Evolutionary conservation across 2,329 filamentous ascomycete species (phyloP).

Genomic region (Pseudophaeomoniella oleicola): DNA sequence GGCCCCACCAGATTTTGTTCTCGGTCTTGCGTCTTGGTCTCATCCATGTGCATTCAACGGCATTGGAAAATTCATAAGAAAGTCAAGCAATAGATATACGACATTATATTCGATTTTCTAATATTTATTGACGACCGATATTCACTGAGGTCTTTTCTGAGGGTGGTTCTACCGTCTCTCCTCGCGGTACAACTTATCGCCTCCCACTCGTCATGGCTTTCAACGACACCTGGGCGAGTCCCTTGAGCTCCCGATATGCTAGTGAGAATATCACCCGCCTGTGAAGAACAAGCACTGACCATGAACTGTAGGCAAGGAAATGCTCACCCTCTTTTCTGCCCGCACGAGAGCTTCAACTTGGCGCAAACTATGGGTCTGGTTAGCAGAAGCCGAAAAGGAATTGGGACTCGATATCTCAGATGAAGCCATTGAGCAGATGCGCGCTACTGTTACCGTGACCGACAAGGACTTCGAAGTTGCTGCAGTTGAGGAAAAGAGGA

Average conservation of each 20-base stretch:
- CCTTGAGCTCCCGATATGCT: slow-evolving; percentile 58
- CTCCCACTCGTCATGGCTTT: too few relatives aligned
- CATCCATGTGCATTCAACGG: too few relatives aligned
- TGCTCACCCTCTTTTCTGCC: slow-evolving; percentile 67
- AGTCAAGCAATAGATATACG: too few relatives aligned
- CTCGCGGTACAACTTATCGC: too few relatives aligned
- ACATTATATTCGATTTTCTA: too few relatives aligned
- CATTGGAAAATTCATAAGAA: too few relatives aligned
- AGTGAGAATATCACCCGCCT: slow-evolving; percentile 24
- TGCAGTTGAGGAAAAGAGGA: slow-evolving; percentile 58
- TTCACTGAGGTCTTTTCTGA: too few relatives aligned
- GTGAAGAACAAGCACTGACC: slow-evolving; percentile 8
- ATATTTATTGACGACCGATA: too few relatives aligned
- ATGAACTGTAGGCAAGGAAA: slow-evolving; percentile 37
- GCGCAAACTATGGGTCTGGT: slow-evolving; percentile 73
- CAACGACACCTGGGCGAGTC: slow-evolving; percentile 53
- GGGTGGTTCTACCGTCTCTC: too few relatives aligned
- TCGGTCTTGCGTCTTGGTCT: too few relatives aligned
- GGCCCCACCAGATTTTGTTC: too few relatives aligned
- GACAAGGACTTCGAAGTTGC: slow-evolving; percentile 66
- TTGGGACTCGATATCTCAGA: slow-evolving; percentile 61
- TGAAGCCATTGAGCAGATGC: slow-evolving; percentile 65
- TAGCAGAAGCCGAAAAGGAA: slow-evolving; percentile 70
- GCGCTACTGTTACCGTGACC: slow-evolving; percentile 56
- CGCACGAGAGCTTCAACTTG: slow-evolving; percentile 62